Evolutionary conservation across 202 grass and related monocot genomes (phyloP), one percentile per base, ranked within the genome.

Genomic region (Panicum virgatum): DNA sequence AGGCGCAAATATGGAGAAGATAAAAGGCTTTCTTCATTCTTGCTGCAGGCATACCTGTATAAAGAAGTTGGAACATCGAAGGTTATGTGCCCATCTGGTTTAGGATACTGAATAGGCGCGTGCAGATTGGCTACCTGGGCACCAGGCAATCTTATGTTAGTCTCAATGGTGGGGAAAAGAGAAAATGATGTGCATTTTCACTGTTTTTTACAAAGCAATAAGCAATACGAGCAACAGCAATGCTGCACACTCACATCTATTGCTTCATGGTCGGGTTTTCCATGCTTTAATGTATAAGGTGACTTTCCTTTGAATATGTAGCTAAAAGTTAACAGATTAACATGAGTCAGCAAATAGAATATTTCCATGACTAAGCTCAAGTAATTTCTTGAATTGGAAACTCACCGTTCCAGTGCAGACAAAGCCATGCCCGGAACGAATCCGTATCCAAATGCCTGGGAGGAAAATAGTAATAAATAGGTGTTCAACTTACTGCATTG

Each of bases 21-120:
- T 66, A 46, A 25, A 65, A 39, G 8, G 3, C 19, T 16, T 30
- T 23, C 7, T 18, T 32, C n/a, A 16, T 45, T 76, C 45, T 73
- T 73, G 64, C 1, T 70, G 56, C 43, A 67, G 53, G n/a, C 34
- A 47, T 46, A 98, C 96, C 90, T 94, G 63, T 95, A 98, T 72
- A 98, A 84, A 66, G 95, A 95, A 68, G 92, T 88, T 72, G 90
- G 88, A 43, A 98, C 90, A n/a, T 98, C 92, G 63, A 94, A 98
- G 48, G 90, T 94, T 81, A 94, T 80, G 30, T 85, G 86, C 26
- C 92, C 96, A 88, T 98, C 92, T 43, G 90, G 90, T 61, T 91
- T 98, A 71, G 90, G 90, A 85, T 98, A 98, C 0, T 83, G 76
- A 58, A 93, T 95, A 44, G 79, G 88, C 7, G 80, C 61, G 46